Conservation (phyloP, 768 basidiomycete species). For the Leccinum uliginosum region DNA sequence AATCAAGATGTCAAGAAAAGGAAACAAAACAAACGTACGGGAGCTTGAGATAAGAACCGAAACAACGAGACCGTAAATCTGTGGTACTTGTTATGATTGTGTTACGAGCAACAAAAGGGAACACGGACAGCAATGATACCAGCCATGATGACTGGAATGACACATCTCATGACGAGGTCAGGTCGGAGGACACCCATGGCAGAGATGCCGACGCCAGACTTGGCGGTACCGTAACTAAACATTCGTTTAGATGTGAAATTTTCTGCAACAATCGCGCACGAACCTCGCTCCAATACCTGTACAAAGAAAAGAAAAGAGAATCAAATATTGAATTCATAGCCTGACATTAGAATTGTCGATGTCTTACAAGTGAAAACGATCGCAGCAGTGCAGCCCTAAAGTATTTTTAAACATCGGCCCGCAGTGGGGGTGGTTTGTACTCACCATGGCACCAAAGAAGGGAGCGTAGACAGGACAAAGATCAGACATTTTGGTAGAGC, state of each 20-base stretch:
- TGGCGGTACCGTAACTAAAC: slow-evolving; percentile 95
- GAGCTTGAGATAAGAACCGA: slow-evolving; percentile 92
- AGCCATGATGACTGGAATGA: slow-evolving; percentile 98
- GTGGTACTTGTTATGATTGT: not conserved
- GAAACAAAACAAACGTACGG: slow-evolving; percentile 49
- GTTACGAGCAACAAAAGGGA: not conserved
- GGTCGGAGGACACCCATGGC: slow-evolving; percentile 98
- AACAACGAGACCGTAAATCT: slow-evolving; percentile 98
- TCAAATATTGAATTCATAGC: not conserved
- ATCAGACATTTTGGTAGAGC: slow-evolving; percentile 53
- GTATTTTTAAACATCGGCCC: slow-evolving; percentile 8
- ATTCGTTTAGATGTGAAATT: not conserved
- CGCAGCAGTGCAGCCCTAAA: slow-evolving; percentile 89
- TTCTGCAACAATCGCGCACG: slow-evolving; percentile 15
- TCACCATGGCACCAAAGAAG: slow-evolving; percentile 95
- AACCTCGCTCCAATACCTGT: slow-evolving; percentile 88
- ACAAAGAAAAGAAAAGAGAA: not conserved
- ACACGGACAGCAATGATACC: slow-evolving; percentile 96
- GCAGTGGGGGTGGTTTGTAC: slow-evolving; percentile 21
- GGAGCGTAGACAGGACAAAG: slow-evolving; percentile 94
- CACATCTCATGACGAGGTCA: slow-evolving; percentile 97
- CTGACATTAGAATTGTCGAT: not conserved
- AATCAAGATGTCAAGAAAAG: not conserved
- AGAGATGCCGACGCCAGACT: slow-evolving; percentile 96
- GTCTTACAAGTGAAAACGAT: slow-evolving; percentile 95